These are phyloP conservation scores for Prinsepia uniflora DNA, from an alignment of 306 rosid species.

Conservation along the genomic window DNA sequence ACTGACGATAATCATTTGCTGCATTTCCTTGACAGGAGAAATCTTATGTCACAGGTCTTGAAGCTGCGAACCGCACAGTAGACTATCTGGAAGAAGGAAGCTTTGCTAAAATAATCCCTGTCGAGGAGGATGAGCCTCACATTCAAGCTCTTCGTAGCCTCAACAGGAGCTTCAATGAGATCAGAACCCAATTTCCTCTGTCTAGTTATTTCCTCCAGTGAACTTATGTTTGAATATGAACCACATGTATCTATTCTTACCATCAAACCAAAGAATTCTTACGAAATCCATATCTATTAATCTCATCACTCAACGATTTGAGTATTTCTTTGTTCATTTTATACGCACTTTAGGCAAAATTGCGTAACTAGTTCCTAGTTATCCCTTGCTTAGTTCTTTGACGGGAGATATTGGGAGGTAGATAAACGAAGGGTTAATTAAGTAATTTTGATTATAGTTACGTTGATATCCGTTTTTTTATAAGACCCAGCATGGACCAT, in stretches of 20 bases:
- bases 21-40: conserved; percentile 40
- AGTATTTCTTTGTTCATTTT: neutral
- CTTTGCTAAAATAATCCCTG: conserved; percentile 47
- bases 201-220: conserved; percentile 37
- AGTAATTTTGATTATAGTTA: too few relatives aligned
- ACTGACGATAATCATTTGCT: neutral
- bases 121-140: conserved; percentile 56
- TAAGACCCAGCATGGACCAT: too few relatives aligned
- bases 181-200: conserved; percentile 39
- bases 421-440: too few relatives aligned
- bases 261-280: neutral
- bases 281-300: neutral
- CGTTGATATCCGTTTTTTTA: too few relatives aligned
- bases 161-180: conserved; percentile 41
- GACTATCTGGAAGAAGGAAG: conserved; percentile 52
- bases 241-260: neutral
- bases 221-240: conserved; percentile 3
- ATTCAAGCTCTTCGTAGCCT: conserved; percentile 44
- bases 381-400: too few relatives aligned
- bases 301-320: neutral
- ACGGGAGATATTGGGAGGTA: too few relatives aligned
- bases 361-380: too few relatives aligned
- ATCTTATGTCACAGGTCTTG: conserved; percentile 54
- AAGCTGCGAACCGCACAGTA: conserved; percentile 54
- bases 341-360: too few relatives aligned